phyloP scores from a whole-genome alignment of 768 basidiomycete genomes.

The Pleurotus sapidus region DNA sequence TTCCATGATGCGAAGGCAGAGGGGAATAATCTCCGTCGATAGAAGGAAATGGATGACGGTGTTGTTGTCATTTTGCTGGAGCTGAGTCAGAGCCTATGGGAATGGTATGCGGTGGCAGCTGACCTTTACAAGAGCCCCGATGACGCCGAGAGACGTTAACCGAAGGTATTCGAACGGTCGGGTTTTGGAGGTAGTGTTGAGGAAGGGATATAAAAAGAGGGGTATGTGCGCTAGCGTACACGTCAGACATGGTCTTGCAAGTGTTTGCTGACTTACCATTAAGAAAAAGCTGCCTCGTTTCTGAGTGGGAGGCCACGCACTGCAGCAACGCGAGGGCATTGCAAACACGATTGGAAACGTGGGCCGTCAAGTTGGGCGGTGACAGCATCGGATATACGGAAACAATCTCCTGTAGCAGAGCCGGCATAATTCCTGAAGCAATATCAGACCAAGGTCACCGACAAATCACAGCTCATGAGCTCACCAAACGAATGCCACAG shows the following conservation, averaged over 20 bases:
- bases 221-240: slow-evolving; percentile 82
- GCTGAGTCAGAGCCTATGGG: not conserved
- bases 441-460: not conserved
- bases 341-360: slow-evolving; percentile 97
- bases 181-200: slow-evolving; percentile 98
- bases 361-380: slow-evolving; percentile 94
- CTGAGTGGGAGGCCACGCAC: slow-evolving; percentile 96
- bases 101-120: slow-evolving; percentile 13
- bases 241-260: slow-evolving; percentile 29
- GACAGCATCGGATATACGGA: slow-evolving; percentile 96
- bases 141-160: slow-evolving; percentile 98
- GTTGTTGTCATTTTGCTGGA: slow-evolving; percentile 97
- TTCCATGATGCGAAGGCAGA: slow-evolving; percentile 99
- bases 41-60: slow-evolving; percentile 99
- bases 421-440: slow-evolving; percentile 89
- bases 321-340: slow-evolving; percentile 97
- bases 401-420: slow-evolving; percentile 95
- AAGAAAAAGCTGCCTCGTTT: slow-evolving; percentile 92
- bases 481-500: slow-evolving; percentile 98
- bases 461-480: slow-evolving; percentile 17
- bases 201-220: slow-evolving; percentile 96
- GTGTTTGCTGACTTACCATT: slow-evolving; percentile 57
- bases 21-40: slow-evolving; percentile 98
- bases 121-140: slow-evolving; percentile 97
- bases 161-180: slow-evolving; percentile 99